Evolutionary conservation across 768 basidiomycete species (phyloP).

Genomic region (Pulveroboletus sp.): DNA sequence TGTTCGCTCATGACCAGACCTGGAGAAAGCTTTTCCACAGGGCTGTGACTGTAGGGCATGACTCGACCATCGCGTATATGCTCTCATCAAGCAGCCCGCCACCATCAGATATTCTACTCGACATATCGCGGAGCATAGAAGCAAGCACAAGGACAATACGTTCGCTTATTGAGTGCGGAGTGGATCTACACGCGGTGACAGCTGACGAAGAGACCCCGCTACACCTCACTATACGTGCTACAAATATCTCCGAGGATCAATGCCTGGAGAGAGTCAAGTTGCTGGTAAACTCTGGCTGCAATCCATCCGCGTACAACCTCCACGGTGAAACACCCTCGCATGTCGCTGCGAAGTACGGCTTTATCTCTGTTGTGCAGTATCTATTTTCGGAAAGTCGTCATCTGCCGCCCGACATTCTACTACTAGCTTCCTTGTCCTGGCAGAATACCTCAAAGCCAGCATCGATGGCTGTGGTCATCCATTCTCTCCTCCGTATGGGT

Average conservation of each 20-base stretch:
- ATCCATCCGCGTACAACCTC: neutral
- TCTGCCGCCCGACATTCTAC: neutral
- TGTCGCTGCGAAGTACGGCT: neutral
- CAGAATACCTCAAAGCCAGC: neutral
- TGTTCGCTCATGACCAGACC: neutral
- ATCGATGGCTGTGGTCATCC: neutral
- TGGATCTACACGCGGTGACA: neutral
- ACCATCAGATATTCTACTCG: slow-evolving; percentile 1
- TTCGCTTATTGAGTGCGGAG: neutral
- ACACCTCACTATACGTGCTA: neutral
- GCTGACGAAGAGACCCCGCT: neutral
- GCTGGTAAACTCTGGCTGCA: slow-evolving; percentile 6
- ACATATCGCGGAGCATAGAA: neutral
- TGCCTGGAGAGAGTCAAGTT: neutral
- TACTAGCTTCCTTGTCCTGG: neutral
- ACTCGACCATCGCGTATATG: neutral
- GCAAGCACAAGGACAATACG: neutral
- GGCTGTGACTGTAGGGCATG: neutral
- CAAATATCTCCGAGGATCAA: neutral
- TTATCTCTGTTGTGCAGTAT: neutral
- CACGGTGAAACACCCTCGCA: neutral
- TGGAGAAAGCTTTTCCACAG: neutral
- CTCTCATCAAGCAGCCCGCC: neutral
- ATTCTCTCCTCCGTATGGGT: neutral
- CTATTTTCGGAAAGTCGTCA: neutral